Percentiles rank a stretch among this genome's conserved stretches.
Conservation (phyloP, 2,329 filamentous ascomycete genomes). For the Cryoendolithus antarcticus region DNA sequence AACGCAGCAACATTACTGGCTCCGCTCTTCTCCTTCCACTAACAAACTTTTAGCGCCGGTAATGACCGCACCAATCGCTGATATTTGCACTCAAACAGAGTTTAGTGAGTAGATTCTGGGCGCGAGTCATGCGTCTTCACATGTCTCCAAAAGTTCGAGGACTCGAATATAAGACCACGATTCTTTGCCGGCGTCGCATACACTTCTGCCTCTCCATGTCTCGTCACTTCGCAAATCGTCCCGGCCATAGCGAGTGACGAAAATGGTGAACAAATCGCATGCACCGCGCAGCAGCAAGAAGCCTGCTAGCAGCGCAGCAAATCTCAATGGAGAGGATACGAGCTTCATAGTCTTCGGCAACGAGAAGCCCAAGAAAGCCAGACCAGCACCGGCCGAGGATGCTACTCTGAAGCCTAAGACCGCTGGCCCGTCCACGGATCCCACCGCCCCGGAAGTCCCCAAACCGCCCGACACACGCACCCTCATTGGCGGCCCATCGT, state of each 20-base stretch:
- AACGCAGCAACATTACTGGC: no score
- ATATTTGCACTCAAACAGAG: no score
- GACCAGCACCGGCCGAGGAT: conserved; percentile 5
- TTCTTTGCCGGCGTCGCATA: no score
- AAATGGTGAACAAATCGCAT: conserved; percentile 39
- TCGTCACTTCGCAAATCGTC: no score
- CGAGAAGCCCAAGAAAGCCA: conserved; percentile 24
- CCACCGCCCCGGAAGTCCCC: conserved; percentile 24
- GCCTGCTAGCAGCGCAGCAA: conserved; percentile 17
- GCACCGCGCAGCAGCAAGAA: conserved; percentile 29
- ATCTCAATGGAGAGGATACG: conserved; percentile 33
- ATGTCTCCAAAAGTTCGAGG: no score
- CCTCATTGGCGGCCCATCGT: conserved; percentile 84
- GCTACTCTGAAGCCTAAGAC: conserved; percentile 2
- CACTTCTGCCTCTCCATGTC: no score
- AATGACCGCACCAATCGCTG: no score
- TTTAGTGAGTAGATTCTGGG: no score
- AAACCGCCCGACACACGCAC: conserved; percentile 55
- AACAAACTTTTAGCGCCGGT: no score
- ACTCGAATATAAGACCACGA: no score
- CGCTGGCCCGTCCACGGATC: conserved; percentile 18
- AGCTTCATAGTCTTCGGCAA: conserved; percentile 38
- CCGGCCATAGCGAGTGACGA: conserved; percentile 1
- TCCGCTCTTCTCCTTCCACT: no score
- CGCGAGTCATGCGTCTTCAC: no score